Conservation (phyloP, 2,329 filamentous ascomycete species). For the Diaporthe sp. region DNA sequence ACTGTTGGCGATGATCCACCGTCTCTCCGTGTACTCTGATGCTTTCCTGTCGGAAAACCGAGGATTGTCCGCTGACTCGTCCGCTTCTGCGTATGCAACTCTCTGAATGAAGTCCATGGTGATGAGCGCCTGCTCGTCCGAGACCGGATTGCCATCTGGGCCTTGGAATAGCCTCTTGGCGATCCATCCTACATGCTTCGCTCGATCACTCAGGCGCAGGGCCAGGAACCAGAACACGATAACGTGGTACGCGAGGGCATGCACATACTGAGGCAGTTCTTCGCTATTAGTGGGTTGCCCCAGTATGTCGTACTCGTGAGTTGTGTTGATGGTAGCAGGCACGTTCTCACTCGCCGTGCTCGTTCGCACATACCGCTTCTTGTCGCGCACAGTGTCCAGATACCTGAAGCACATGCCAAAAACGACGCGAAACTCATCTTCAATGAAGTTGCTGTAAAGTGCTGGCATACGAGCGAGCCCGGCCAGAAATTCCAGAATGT, state of each 20-base stretch:
- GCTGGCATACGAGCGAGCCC: constrained; percentile 87
- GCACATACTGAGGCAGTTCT: constrained; percentile 92
- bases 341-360: constrained; percentile 61
- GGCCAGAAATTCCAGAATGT: constrained; percentile 96
- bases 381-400: constrained; percentile 87
- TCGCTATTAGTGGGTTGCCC: constrained; percentile 64
- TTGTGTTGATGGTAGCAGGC: constrained; percentile 46
- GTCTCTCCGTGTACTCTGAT: constrained; percentile 75
- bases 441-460: constrained; percentile 88
- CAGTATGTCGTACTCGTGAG: constrained; percentile 47
- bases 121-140: constrained; percentile 94
- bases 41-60: constrained; percentile 76
- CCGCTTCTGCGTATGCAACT: constrained; percentile 86
- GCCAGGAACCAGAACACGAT: constrained; percentile 98
- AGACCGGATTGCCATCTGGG: constrained; percentile 77
- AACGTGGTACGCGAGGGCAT: constrained; percentile 93
- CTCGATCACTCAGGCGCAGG: constrained; percentile 85
- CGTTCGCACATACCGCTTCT: constrained; percentile 62
- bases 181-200: constrained; percentile 90
- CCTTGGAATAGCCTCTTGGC: constrained; percentile 88
- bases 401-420: constrained; percentile 97
- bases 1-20: constrained; percentile 81
- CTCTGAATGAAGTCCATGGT: constrained; percentile 96
- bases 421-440: constrained; percentile 93
- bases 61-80: constrained; percentile 78